These are phyloP conservation scores for Evernia prunastri DNA, from an alignment of 495 filamentous ascomycete species.

Conservation along the genomic window DNA sequence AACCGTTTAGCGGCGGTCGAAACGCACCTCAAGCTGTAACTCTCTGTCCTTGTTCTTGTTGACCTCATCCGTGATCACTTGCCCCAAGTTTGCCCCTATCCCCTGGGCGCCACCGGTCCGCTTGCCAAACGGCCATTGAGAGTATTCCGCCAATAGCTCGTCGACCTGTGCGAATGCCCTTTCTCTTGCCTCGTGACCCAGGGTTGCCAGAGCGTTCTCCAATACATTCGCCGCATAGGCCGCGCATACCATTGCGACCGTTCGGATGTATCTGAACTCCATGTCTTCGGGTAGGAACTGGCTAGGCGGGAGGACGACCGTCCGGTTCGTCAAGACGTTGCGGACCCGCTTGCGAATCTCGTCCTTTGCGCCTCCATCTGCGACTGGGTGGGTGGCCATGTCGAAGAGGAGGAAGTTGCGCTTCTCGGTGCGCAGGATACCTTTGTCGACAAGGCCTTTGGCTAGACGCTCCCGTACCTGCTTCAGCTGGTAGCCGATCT, in stretches of 20 bases:
- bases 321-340: constrained; percentile 86
- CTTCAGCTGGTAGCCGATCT: constrained; percentile 98
- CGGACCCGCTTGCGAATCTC: constrained; percentile 89
- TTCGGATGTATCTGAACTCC: constrained; percentile 86
- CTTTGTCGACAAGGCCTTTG: constrained; percentile 98
- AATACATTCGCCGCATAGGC: constrained; percentile 97
- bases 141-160: constrained; percentile 90
- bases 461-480: constrained; percentile 96
- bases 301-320: constrained; percentile 75
- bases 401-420: constrained; percentile 98
- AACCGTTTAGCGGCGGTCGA: neutral
- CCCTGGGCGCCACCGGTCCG: constrained; percentile 65
- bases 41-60: constrained; percentile 82
- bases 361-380: constrained; percentile 93
- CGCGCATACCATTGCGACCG: constrained; percentile 92
- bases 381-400: constrained; percentile 99
- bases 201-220: constrained; percentile 89
- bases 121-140: constrained; percentile 90
- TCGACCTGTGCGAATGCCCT: constrained; percentile 94
- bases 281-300: constrained; percentile 89
- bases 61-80: constrained; percentile 81
- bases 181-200: constrained; percentile 90
- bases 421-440: constrained; percentile 96
- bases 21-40: constrained; percentile 83
- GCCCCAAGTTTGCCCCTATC: constrained; percentile 89